Conservation (phyloP, 257 asterid species). For the Apocynum venetum region DNA sequence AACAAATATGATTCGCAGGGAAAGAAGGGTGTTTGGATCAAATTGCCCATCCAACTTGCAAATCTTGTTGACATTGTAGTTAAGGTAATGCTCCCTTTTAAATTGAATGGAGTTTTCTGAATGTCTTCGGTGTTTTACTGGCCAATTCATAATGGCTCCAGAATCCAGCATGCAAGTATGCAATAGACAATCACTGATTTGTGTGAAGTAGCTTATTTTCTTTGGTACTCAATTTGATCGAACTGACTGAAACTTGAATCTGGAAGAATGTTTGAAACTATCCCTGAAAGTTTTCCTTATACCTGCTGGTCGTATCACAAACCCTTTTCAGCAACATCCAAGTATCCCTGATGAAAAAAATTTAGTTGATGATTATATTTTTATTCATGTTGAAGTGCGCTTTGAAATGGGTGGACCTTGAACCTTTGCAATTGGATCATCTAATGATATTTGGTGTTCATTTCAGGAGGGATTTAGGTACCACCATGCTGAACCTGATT, state of each 20-base stretch:
- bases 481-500: slow-evolving; percentile 79
- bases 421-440: background rate
- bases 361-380: no score
- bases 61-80: slow-evolving; percentile 59
- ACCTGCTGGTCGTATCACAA: no score
- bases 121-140: background rate
- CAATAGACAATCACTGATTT: background rate
- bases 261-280: background rate
- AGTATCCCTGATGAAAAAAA: no score
- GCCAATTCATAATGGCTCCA: background rate
- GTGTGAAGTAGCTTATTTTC: background rate
- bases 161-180: background rate
- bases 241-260: background rate
- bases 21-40: slow-evolving; percentile 78
- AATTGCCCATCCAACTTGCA: slow-evolving; percentile 53
- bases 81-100: slow-evolving; percentile 35
- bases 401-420: background rate
- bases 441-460: slow-evolving; percentile 13
- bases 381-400: background rate
- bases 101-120: background rate
- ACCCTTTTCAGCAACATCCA: no score
- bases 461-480: slow-evolving; percentile 72
- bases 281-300: background rate
- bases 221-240: background rate
- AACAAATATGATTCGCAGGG: slow-evolving; percentile 40